Conservation (phyloP, 306 rosid species). For the Dalbergia cochinchinensis region DNA sequence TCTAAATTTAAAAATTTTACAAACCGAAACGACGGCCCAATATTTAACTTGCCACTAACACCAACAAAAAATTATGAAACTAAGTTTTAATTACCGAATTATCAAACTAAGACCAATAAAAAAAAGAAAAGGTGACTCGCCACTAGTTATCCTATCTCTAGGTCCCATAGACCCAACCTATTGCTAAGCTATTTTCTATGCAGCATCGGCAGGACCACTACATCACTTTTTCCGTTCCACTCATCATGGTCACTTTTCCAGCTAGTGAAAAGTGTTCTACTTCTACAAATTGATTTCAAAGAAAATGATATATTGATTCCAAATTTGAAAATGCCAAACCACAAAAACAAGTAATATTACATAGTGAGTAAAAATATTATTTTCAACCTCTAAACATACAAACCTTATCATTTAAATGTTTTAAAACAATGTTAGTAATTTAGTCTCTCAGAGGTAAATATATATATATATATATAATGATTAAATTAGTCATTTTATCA, state of each 20-base stretch:
- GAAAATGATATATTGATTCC: constrained; percentile 1
- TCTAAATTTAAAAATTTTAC: too few relatives aligned
- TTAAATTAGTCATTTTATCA: too few relatives aligned
- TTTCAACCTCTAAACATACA: too few relatives aligned
- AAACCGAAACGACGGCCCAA: neutral
- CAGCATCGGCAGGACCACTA: constrained; percentile 24
- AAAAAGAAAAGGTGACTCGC: neutral
- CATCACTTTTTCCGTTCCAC: neutral
- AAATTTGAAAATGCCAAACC: constrained; percentile 31
- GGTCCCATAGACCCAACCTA: neutral
- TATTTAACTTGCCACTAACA: neutral
- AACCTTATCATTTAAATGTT: too few relatives aligned
- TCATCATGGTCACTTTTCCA: neutral
- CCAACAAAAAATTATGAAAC: too few relatives aligned
- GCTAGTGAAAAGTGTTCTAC: constrained; percentile 8
- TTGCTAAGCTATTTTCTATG: neutral
- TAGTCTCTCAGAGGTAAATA: too few relatives aligned
- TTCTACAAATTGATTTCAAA: neutral
- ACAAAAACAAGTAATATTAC: neutral
- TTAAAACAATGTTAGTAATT: too few relatives aligned
- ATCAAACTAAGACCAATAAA: too few relatives aligned
- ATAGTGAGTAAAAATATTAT: too few relatives aligned
- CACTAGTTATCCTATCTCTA: neutral
- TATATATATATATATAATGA: too few relatives aligned
- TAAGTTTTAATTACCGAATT: too few relatives aligned